Percentiles rank a stretch among this genome's conserved stretches.
Evolutionary conservation across 83 land plant genomes (phyloP).

Genomic region (Diphasiastrum complanatum): DNA sequence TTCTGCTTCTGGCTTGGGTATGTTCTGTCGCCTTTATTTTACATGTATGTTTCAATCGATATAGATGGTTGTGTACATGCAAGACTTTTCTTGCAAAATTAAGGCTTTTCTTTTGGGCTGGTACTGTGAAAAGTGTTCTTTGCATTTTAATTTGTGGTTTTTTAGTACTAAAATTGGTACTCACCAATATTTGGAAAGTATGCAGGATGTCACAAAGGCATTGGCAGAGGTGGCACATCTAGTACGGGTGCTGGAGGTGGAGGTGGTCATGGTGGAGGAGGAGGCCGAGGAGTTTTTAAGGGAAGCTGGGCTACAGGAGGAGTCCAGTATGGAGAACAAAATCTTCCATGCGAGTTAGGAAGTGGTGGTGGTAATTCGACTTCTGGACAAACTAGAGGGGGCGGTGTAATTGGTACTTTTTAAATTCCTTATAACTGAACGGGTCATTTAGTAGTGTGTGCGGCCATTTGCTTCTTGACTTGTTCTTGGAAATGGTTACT

Average conservation of each 20-base stretch:
- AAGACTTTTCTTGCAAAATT: not conserved
- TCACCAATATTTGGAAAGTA: not conserved
- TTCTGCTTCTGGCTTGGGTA: slow-evolving; percentile 73
- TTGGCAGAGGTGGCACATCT: slow-evolving; percentile 57
- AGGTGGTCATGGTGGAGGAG: slow-evolving; percentile 90
- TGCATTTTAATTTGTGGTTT: no score
- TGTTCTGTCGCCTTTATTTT: no score
- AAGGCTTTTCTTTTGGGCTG: no score
- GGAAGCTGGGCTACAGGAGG: slow-evolving; percentile 59
- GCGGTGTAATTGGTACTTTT: slow-evolving; percentile 96
- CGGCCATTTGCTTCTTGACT: no score
- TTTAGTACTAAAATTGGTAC: not conserved
- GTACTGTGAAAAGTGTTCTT: no score
- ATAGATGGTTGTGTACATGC: not conserved
- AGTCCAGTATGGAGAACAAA: slow-evolving; percentile 52
- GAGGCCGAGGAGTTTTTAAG: slow-evolving; percentile 64
- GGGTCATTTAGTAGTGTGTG: no score
- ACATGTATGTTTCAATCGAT: no score
- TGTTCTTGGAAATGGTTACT: no score
- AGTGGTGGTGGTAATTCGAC: slow-evolving; percentile 90
- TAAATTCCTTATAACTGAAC: no score
- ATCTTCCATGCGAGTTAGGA: slow-evolving; percentile 87
- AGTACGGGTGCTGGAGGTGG: slow-evolving; percentile 65
- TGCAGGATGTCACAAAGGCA: slow-evolving; percentile 88
- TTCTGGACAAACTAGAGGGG: slow-evolving; percentile 54